A percentile compares a stretch with the other conserved stretches of the same genome.
Evolutionary conservation across 2,329 filamentous ascomycete species (phyloP).

Genomic region (Sarocladium kiliense): DNA sequence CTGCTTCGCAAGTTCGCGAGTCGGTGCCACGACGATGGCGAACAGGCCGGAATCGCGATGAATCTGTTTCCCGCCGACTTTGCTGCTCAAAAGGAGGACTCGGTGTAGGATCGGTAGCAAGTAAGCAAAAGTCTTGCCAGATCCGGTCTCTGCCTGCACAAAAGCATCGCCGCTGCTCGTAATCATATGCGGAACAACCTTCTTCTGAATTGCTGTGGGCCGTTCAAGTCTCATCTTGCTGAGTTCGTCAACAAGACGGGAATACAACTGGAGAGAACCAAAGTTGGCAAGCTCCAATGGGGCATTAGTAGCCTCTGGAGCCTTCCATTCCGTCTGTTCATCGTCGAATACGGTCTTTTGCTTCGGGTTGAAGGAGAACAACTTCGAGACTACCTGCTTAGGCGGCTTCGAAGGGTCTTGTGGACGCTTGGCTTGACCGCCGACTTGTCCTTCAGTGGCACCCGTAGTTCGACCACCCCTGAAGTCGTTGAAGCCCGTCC

Average conservation of each 20-base stretch:
- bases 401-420: slow-evolving; percentile 9
- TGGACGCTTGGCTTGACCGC: not conserved
- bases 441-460: not conserved
- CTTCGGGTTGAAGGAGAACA: slow-evolving; percentile 86
- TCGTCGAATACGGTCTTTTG: slow-evolving; percentile 59
- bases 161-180: slow-evolving; percentile 85
- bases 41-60: slow-evolving; percentile 86
- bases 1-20: slow-evolving; percentile 89
- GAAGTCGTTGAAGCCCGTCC: not conserved
- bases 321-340: slow-evolving; percentile 42
- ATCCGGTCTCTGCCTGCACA: slow-evolving; percentile 94
- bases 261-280: slow-evolving; percentile 75
- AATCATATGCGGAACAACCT: slow-evolving; percentile 75
- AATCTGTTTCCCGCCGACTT: slow-evolving; percentile 49
- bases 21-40: slow-evolving; percentile 89
- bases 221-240: slow-evolving; percentile 84
- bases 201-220: slow-evolving; percentile 91
- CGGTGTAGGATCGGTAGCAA: slow-evolving; percentile 86
- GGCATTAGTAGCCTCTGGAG: slow-evolving; percentile 79
- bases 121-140: slow-evolving; percentile 96
- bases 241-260: slow-evolving; percentile 74
- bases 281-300: slow-evolving; percentile 87
- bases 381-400: slow-evolving; percentile 73
- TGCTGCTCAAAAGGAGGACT: slow-evolving; percentile 69
- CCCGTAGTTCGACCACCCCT: slow-evolving; percentile 7